Base-by-base conservation (phyloP, 2,329 filamentous ascomycete species). In the Pseudogymnoascus sp. region DNA sequence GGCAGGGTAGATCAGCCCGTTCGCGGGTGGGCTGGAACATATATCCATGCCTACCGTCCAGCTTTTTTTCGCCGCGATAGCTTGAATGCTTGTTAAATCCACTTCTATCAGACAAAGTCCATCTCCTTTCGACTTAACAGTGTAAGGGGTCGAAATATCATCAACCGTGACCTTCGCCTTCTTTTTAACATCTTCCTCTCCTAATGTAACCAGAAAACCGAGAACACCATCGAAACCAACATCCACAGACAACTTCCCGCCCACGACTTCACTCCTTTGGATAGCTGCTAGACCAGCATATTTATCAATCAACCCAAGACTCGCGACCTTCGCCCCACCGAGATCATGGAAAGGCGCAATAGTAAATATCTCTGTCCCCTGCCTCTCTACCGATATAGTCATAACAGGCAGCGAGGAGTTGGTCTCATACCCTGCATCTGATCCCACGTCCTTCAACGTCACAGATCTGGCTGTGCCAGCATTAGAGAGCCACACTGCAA, bases 231-330 rank as follows among this genome's bases (percentile, higher is more conserved):
- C 36, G 36, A 37, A 14, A 11, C 36, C 14, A 37, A 37, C 12
- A 37, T 37, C 36, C 36, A 37, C 36, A 37, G 36, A 37, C 36
- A 37, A 37, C 11, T n/a, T 37, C 14, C 36, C 36, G 36, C 36
- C 12, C 36, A 37, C 36, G 36, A 37, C 36, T 37, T 37, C 10
- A n/a, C 36, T 37, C 36, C 36, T 25, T 34, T 23, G 61, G 23
- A 63, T 44, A 60, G 62, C 62, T 25, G 50, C 62, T 10, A 63
- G 53, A n/a, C 50, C 62, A 36, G 62, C 62, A 63, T 63, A 63
- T 60, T 63, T 63, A 34, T 63, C 62, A 38, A 60, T 60, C 23
- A 63, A 60, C 31, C 62, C 62, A n/a, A 63, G 62, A 37, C 37
- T 38, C 14, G 62, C 62, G 56, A 63, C 40, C 37, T 37, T 60